Evolutionary conservation across 176 grass and related monocot species (phyloP), one percentile per base, ranked within the genome.

Genomic region (barley (Hordeum vulgare)): DNA sequence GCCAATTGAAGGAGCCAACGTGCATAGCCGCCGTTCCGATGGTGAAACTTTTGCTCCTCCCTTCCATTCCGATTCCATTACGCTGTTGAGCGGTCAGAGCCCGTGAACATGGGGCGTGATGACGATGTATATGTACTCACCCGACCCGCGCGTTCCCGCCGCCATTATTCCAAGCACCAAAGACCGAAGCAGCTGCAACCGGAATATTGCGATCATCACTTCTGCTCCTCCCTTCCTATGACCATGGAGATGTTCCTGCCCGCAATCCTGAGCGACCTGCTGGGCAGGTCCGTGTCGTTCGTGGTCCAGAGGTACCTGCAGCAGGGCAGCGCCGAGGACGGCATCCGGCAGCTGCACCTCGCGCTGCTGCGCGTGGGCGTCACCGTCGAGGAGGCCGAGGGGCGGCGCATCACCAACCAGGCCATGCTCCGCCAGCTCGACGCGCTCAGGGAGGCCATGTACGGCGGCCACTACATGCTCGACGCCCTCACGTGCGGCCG

Each of bases 391-490:
- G 82, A 76, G 47, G 81, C 87, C 6, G 76, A 85, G 60, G 36
- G 69, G 4, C 61, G 87, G 60, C 61, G 29, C 61, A 54, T 89
- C 87, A 85, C 77, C 47, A 89, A 85, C 45, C 49, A 68, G 61
- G 77, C 47, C 12, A 89, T 85, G 87, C 87, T 89, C 61, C 51
- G 21, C 12, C 87, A 81, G 77, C 82, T 89, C 39, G 51, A 81
- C 34, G 26, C 24, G 81, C 58, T 89, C 13, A 75, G 81, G 7
- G 76, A 84, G 1, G 81, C 59, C 67, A 84, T 88, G 87, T 84
- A 88, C 68, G 10, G 15, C 0, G 86, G 86, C 35, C 18, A 88
- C 81, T 80, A 58, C 81, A 58, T 84, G 67, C 81, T 88, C n/a
- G 86, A 88, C 60, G 42, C 81, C 75, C 24, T 84, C 47, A 75